Base-by-base conservation (phyloP, 2,329 filamentous ascomycete species). In the Magnaporthiopsis rhizophila region DNA sequence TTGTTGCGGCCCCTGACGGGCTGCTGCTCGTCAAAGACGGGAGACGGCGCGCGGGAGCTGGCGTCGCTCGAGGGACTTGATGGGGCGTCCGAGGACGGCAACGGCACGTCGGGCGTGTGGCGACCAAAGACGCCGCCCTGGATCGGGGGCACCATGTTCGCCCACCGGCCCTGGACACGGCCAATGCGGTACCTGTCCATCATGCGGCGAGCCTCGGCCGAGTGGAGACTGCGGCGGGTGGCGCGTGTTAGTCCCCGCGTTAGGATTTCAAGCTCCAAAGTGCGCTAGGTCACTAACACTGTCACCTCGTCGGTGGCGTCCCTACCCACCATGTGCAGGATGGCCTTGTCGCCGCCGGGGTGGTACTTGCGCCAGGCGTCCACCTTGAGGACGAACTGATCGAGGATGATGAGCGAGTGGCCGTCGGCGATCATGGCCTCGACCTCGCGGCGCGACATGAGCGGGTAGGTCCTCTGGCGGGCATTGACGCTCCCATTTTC, bases 231-330 rank as follows among this genome's bases (percentile, higher is more conserved):
- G 70, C 61, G n/a, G 26, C 61, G 58, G 63, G 59, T 30, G 30
- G 30, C 30, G 30, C 30, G 30, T 30, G 30, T n/a, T n/a, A 68
- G 59, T 53, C 38, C 34, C 34, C 50, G 53, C 30, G 30, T 45
- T 8, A 24, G 38, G 8, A 9, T 38, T 21, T 12, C 3, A 18
- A 3, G 21, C 2, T 9, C 34, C 34, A 12, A 12, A 12, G n/a
- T 3, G 3, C 21, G n/a, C 9, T 13, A 36, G 0, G 18, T 4
- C 30, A 81, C 89, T 62, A 83, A 97, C 91, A 89, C 91, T 75
- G 89, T 91, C 67, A 98, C 88, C 77, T 98, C 95, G 75, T 97
- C 93, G 13, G 94, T 97, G 62, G 92, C 94, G 85, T 97, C 92
- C 77, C 89, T 86, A 67, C 92, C 92, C 66, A 98, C 86, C 92